These are phyloP conservation scores for Wickerhamiella allomyrinae DNA, from an alignment of 805 yeast genomes.

Conservation along the genomic window DNA sequence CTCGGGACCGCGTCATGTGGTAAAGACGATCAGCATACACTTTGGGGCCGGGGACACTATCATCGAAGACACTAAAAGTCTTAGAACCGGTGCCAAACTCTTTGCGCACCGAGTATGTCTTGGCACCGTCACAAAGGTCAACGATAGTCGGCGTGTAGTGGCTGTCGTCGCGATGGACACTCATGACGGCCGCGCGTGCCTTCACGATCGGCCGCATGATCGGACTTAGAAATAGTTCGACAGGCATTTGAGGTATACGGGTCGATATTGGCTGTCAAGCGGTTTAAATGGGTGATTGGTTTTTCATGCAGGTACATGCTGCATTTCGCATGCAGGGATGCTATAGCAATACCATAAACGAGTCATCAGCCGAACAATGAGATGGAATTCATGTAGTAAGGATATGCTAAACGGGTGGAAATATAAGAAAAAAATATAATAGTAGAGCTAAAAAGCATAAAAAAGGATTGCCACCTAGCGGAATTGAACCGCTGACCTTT, in stretches of 20 bases:
- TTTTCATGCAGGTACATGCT: background rate
- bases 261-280: too few species aligned
- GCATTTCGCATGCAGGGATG: too few species aligned
- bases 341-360: too few species aligned
- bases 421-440: too few species aligned
- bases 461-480: slow-evolving; percentile 23
- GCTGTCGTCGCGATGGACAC: slow-evolving; percentile 42
- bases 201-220: slow-evolving; percentile 44
- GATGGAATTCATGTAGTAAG: too few species aligned
- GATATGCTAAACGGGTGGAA: too few species aligned
- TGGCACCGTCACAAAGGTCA: slow-evolving; percentile 24
- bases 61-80: slow-evolving; percentile 35
- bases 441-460: too few species aligned
- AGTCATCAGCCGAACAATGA: too few species aligned
- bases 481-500: slow-evolving; percentile 28
- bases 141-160: slow-evolving; percentile 41
- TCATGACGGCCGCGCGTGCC: slow-evolving; percentile 40
- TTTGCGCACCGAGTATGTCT: slow-evolving; percentile 35
- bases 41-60: slow-evolving; percentile 28
- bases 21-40: slow-evolving; percentile 29
- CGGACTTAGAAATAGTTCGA: slow-evolving; percentile 44
- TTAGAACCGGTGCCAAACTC: slow-evolving; percentile 51
- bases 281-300: background rate
- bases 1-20: slow-evolving; percentile 47
- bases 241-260: slow-evolving; percentile 32